Evolutionary conservation across 1,284 basidiomycete genomes (phyloP), one percentile per base, ranked within the genome.

Genomic region (Waitea zeae): DNA sequence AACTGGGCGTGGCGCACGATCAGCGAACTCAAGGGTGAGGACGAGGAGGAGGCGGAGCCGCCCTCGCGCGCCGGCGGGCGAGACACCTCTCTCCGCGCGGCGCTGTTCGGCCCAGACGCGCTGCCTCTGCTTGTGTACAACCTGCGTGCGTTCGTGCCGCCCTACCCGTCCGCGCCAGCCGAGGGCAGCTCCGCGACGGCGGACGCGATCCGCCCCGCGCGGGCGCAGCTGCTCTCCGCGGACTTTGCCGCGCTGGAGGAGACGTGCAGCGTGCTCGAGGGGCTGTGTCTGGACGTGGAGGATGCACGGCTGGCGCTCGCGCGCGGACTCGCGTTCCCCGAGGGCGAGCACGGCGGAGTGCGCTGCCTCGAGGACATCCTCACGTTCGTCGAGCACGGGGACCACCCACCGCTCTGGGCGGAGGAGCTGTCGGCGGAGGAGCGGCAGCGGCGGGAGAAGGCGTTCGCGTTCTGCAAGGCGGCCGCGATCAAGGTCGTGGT

Each of bases 401-500:
- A 59, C 28, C 75, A 79, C 42, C 69, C 77, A 2, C 58, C 65
- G 1, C 56, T 69, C 29, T 87, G 83, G 83, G 42, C 48, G 1
- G 37, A 41, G 7, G 52, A 57, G 11, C 17, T 30, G 28, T 37
- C 47, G 4, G 38, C 43, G 1, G 47, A 46, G 12, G 59, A 62
- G 34, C 46, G 46, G 9, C 41, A 44, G 15, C 49, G 54, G 24
- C 75, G 70, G 52, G 64, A 76, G 46, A 84, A 84, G 47, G 62
- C 64, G 0, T 78, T 93, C 38, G 71, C 76, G 39, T 64, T 74
- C 18, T 82, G 81, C 53, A 96, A 93, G 58, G 81, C 76, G 1
- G 79, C 78, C 0, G 58, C 87, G 3, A 75, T 90, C 44, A 84
- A 86, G 45, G 71, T 77, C 1, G 64, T 95, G 12, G 86, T 96